Evolutionary conservation across 192 early-diverging fungal genomes (phyloP).

Genomic region (Entomortierella lignicola): DNA sequence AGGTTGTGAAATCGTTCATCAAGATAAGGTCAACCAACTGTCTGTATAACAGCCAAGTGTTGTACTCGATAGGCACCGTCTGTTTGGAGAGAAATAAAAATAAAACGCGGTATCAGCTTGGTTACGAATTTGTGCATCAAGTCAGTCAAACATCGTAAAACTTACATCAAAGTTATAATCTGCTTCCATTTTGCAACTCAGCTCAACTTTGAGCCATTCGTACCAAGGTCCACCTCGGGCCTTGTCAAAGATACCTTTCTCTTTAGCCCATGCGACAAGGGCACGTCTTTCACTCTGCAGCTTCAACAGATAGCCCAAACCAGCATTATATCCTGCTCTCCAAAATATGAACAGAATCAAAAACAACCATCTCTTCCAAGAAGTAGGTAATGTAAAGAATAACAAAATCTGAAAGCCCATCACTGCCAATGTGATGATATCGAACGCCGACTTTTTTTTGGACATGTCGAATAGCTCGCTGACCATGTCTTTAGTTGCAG

Average conservation of each 20-base stretch:
- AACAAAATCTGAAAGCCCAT: constrained; percentile 72
- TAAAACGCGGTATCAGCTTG: not conserved
- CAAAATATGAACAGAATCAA: constrained; percentile 84
- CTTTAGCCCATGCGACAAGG: constrained; percentile 76
- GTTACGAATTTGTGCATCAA: not conserved
- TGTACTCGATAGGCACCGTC: constrained; percentile 91
- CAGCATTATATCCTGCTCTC: constrained; percentile 87
- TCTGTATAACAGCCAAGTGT: constrained; percentile 95
- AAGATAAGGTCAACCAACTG: constrained; percentile 92
- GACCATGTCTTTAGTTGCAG: constrained; percentile 81
- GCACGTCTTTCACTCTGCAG: constrained; percentile 79
- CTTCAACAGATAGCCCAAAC: constrained; percentile 84
- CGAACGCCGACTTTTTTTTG: constrained; percentile 78
- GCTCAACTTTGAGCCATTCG: constrained; percentile 70
- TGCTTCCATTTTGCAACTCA: constrained; percentile 81
- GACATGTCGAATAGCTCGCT: constrained; percentile 75
- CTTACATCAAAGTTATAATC: constrained; percentile 84
- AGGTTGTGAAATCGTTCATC: constrained; percentile 92
- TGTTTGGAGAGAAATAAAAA: constrained; percentile 7
- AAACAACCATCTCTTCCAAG: constrained; percentile 67
- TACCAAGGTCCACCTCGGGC: constrained; percentile 63
- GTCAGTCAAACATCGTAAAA: constrained; percentile 8
- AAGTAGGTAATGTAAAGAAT: constrained; percentile 70
- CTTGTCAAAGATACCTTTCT: constrained; percentile 74
- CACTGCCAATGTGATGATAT: constrained; percentile 70